Percentiles rank a stretch among this genome's conserved stretches.
These are phyloP conservation scores for Pseudocercospora musae DNA, from an alignment of 2,329 filamentous ascomycete species.

Conservation along the genomic window DNA sequence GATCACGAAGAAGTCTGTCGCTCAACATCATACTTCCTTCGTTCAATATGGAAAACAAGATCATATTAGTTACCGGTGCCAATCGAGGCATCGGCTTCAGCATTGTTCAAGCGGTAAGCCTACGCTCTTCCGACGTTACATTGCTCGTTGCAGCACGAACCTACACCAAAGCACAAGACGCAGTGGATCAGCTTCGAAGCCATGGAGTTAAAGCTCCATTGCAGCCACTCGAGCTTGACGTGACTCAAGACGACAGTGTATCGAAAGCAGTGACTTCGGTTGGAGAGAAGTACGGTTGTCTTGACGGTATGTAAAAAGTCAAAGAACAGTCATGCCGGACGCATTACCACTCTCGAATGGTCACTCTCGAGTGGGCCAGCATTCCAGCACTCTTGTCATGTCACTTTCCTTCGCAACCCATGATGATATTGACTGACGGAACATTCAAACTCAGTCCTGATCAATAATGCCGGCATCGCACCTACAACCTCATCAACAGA, in stretches of 20 bases:
- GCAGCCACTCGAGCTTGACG: conserved; percentile 31
- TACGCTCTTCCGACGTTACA: conserved; percentile 23
- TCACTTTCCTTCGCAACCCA: background rate
- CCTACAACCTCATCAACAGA: conserved; percentile 21
- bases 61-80: conserved; percentile 24
- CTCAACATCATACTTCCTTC: background rate
- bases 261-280: conserved; percentile 22
- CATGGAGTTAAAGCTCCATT: conserved; percentile 22
- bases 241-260: conserved; percentile 31
- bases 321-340: background rate
- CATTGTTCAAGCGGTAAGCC: conserved; percentile 23
- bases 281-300: conserved; percentile 22
- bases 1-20: background rate
- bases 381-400: background rate
- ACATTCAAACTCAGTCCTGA: conserved; percentile 30
- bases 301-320: conserved; percentile 25
- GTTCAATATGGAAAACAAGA: background rate
- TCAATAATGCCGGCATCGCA: conserved; percentile 43
- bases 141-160: conserved; percentile 35
- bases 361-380: background rate
- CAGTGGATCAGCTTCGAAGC: conserved; percentile 26
- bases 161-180: conserved; percentile 27
- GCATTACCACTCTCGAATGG: background rate
- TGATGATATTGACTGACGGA: background rate
- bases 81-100: conserved; percentile 26